Base-by-base conservation (phyloP, 2,329 filamentous ascomycete species). In the Nemania sp. region DNA sequence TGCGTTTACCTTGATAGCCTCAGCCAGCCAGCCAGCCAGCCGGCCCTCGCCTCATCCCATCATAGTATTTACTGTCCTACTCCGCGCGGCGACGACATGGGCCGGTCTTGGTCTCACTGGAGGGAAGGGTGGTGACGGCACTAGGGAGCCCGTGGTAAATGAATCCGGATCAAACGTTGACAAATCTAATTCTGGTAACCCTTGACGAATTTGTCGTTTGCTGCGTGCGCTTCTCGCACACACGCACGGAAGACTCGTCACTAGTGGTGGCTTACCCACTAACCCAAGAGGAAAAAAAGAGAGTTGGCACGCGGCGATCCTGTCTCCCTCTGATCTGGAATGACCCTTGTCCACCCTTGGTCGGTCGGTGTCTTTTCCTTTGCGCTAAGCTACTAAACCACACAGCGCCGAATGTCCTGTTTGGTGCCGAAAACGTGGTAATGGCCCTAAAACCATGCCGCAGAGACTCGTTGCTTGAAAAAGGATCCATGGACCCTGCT, bases 371-470 rank as follows among this genome's bases (percentile, higher is more conserved):
- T 29, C 25, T 47, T 48, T 18, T 50, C 48, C 43, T 20, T 40
- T 32, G 53, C 53, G 35, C 53, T 55, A 55, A 21, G 29, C 46
- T 49, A 49, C 34, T 20, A 47, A 46, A 18, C 37, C 21, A n/a
- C 9, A 5, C 45, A 5, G 34, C 42, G 54, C 49, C 37, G 54
- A 43, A 37, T 15, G 49, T 54, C 43, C n/a, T 48, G 21, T 20
- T 55, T 49, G 45, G 39, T 63, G 60, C 57, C 57, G 50, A 60
- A 47, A 55, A 63, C 60, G 57, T 65, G 58, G 57, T 29, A 56
- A 52, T 47, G 47, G 52, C 48, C 50, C 48, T 48, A 35, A 47
- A 35, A n/a, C n/a, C 40, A 15, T 50, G 13, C 34, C 35, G 52
- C 47, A 57, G 52, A 56, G 52, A 56, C 40, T 47, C 37, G 35